phyloP scores from a whole-genome alignment of 1,284 basidiomycete genomes.

The Salmacisia buchloeana region DNA sequence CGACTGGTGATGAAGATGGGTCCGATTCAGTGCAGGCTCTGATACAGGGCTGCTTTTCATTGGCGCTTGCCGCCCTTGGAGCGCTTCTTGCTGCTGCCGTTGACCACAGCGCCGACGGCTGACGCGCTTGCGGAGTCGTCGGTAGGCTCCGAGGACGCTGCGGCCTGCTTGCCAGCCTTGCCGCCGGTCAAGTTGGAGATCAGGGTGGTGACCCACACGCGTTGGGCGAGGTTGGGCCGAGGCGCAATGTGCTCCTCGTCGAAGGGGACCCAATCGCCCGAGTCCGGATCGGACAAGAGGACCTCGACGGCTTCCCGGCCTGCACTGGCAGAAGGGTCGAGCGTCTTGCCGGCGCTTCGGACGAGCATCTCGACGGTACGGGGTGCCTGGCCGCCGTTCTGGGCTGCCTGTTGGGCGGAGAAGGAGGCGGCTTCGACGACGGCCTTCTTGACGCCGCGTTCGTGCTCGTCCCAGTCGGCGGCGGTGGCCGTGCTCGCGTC shows the following conservation, averaged over 20 bases:
- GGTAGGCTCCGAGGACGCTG: neutral
- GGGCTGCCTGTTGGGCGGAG: slow-evolving; percentile 10
- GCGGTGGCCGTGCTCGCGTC: slow-evolving; percentile 15
- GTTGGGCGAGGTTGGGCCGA: neutral
- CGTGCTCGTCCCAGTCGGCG: slow-evolving; percentile 42
- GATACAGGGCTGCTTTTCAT: neutral
- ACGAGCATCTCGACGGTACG: slow-evolving; percentile 2
- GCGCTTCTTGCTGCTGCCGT: neutral
- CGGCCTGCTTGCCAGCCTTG: neutral
- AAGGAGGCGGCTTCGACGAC: slow-evolving; percentile 14
- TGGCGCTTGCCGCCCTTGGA: neutral
- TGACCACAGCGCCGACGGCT: neutral
- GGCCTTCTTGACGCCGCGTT: slow-evolving; percentile 24
- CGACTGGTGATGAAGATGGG: neutral
- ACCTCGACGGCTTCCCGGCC: slow-evolving; percentile 26
- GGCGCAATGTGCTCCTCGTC: slow-evolving; percentile 17
- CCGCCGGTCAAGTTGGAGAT: neutral
- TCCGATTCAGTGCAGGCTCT: neutral
- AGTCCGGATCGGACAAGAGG: slow-evolving; percentile 29
- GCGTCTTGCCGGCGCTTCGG: neutral
- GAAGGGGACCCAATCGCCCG: slow-evolving; percentile 29
- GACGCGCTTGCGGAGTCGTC: neutral
- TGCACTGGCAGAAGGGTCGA: neutral
- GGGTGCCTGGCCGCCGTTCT: slow-evolving; percentile 5
- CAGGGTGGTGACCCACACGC: slow-evolving; percentile 1